A percentile compares a stretch with the other conserved stretches of the same genome.
phyloP scores from a whole-genome alignment of 2,329 filamentous ascomycete species.

The Fusarium nanum region DNA sequence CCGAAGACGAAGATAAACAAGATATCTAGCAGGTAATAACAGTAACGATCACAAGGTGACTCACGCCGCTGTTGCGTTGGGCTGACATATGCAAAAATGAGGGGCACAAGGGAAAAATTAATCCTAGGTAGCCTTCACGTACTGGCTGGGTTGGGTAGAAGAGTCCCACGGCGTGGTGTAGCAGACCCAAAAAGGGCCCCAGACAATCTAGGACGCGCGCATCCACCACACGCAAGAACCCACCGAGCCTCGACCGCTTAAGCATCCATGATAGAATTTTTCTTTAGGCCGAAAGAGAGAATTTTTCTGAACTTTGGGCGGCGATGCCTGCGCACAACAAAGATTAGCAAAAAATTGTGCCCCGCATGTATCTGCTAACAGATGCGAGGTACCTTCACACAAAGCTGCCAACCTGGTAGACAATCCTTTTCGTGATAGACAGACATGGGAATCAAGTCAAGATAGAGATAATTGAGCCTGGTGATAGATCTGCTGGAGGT shows the following conservation, averaged over 20 bases:
- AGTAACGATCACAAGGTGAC: conserved; percentile 31
- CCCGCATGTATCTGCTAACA: conserved; percentile 49
- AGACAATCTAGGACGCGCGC: conserved; percentile 31
- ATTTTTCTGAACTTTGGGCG: conserved; percentile 42
- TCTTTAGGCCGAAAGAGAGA: conserved; percentile 41
- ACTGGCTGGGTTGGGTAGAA: conserved; percentile 44
- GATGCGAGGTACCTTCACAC: conserved; percentile 43
- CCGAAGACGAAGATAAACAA: background rate
- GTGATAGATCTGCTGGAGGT: background rate
- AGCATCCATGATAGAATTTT: conserved; percentile 39
- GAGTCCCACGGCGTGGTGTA: conserved; percentile 29
- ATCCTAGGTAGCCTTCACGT: conserved; percentile 5
- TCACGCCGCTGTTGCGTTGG: conserved; percentile 46
- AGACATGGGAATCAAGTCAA: conserved; percentile 13
- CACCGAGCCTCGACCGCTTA: conserved; percentile 40
- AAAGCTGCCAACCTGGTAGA: conserved; percentile 7
- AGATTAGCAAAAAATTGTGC: conserved; percentile 28
- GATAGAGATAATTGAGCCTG: conserved; percentile 1
- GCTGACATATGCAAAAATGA: conserved; percentile 41
- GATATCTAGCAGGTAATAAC: background rate
- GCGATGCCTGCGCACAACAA: conserved; percentile 29
- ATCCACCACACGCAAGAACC: conserved; percentile 38
- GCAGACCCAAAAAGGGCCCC: conserved; percentile 30
- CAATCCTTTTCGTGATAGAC: conserved; percentile 1
- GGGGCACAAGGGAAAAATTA: conserved; percentile 36